Evolutionary conservation across 2,329 filamentous ascomycete genomes (phyloP).

Genomic region (Fusarium anguioides): DNA sequence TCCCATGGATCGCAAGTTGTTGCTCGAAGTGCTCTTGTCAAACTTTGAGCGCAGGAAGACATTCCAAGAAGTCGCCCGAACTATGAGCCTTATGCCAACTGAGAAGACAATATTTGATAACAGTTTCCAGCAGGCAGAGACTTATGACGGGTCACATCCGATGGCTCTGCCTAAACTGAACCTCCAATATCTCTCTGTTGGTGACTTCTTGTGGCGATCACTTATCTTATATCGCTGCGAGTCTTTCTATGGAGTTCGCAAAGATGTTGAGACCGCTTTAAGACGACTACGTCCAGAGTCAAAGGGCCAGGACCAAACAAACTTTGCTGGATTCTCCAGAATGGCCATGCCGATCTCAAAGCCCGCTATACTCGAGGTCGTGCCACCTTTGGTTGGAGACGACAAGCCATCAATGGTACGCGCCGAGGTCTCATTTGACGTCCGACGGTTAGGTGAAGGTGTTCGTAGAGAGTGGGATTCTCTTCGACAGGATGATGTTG

Average conservation of each 20-base stretch:
- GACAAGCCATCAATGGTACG: slow-evolving; percentile 84
- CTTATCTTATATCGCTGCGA: slow-evolving; percentile 90
- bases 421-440: slow-evolving; percentile 86
- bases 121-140: slow-evolving; percentile 81
- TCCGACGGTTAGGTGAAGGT: slow-evolving; percentile 79
- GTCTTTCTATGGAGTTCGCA: slow-evolving; percentile 91
- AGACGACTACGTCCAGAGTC: slow-evolving; percentile 80
- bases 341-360: slow-evolving; percentile 92
- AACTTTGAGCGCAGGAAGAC: slow-evolving; percentile 81
- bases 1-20: slow-evolving; percentile 70
- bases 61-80: slow-evolving; percentile 81
- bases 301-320: slow-evolving; percentile 71
- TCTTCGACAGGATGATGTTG: slow-evolving; percentile 85
- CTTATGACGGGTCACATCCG: slow-evolving; percentile 86
- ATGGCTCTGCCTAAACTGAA: slow-evolving; percentile 95
- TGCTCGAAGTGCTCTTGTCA: slow-evolving; percentile 78
- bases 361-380: slow-evolving; percentile 86
- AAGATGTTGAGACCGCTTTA: slow-evolving; percentile 86
- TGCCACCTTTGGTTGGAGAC: slow-evolving; percentile 84
- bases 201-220: slow-evolving; percentile 96
- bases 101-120: slow-evolving; percentile 84
- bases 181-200: slow-evolving; percentile 92
- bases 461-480: slow-evolving; percentile 90
- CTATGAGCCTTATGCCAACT: slow-evolving; percentile 83
- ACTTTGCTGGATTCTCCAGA: slow-evolving; percentile 85